phyloP scores from a whole-genome alignment of 1,284 basidiomycete genomes.

The Microbotryum scabiosae region DNA sequence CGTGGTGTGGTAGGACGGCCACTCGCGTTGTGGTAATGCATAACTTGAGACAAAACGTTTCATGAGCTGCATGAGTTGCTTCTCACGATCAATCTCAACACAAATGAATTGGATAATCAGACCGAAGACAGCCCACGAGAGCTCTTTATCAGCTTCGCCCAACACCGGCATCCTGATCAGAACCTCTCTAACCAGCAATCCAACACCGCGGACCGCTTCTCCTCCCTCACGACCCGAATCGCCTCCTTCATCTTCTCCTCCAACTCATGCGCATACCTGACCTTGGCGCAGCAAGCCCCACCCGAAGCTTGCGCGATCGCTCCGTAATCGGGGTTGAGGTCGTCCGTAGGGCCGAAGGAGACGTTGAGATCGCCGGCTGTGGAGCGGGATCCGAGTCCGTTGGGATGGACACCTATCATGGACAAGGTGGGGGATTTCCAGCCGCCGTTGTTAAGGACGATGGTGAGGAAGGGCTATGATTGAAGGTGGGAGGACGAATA shows the following conservation, averaged over 20 bases:
- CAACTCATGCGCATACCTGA: conserved; percentile 42
- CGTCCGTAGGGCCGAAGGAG: conserved; percentile 55
- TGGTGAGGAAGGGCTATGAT: conserved; percentile 56
- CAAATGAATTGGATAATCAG: too few relatives aligned
- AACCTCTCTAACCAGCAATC: conserved; percentile 41
- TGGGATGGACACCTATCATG: conserved; percentile 57
- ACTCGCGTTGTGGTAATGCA: too few relatives aligned
- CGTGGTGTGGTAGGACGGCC: conserved; percentile 59
- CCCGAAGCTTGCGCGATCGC: conserved; percentile 52
- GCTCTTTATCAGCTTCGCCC: too few relatives aligned
- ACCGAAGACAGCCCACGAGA: too few relatives aligned
- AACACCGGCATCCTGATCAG: neutral
- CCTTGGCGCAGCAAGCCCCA: conserved; percentile 54
- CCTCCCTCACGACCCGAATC: conserved; percentile 50
- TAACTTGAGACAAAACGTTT: too few relatives aligned
- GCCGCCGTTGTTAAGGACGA: conserved; percentile 58
- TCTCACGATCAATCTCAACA: too few relatives aligned
- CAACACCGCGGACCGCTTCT: conserved; percentile 55
- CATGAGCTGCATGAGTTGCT: too few relatives aligned
- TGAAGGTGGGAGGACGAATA: too few relatives aligned
- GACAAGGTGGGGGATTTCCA: conserved; percentile 53
- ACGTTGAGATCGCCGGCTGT: conserved; percentile 50
- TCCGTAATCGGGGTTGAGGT: conserved; percentile 49
- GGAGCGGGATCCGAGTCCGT: conserved; percentile 49
- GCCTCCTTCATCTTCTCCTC: conserved; percentile 47